phyloP scores from a whole-genome alignment of 2,329 filamentous ascomycete species.

The Mariannaea elegans region DNA sequence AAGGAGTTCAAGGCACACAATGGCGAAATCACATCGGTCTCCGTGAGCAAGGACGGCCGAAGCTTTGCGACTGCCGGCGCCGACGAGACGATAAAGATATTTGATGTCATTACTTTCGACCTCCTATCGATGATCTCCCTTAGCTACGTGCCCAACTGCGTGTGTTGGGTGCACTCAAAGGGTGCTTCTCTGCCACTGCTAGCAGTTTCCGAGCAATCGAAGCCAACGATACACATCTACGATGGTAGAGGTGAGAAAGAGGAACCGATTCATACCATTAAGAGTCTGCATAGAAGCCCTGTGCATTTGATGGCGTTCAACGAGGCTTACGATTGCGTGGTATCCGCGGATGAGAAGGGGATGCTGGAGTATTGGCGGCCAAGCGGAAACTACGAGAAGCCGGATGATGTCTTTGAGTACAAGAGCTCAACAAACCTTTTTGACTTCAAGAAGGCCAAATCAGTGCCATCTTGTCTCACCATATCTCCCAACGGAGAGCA shows the following conservation, averaged over 20 bases:
- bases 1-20: conserved; percentile 96
- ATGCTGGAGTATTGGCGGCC: conserved; percentile 99
- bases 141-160: conserved; percentile 75
- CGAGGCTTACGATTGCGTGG: conserved; percentile 84
- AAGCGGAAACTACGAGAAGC: conserved; percentile 83
- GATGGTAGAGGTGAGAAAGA: conserved; percentile 87
- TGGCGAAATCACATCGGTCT: conserved; percentile 84
- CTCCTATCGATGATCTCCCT: conserved; percentile 84
- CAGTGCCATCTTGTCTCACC: conserved; percentile 80
- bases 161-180: conserved; percentile 92
- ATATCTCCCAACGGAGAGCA: conserved; percentile 87
- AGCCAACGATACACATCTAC: conserved; percentile 80
- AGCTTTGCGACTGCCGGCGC: conserved; percentile 90
- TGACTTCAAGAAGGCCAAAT: conserved; percentile 96
- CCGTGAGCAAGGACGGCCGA: conserved; percentile 86
- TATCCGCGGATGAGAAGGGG: conserved; percentile 87
- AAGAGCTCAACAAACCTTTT: conserved; percentile 96
- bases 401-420: conserved; percentile 88
- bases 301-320: conserved; percentile 92
- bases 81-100: conserved; percentile 83
- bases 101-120: conserved; percentile 87
- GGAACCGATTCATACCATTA: conserved; percentile 79
- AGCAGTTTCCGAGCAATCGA: conserved; percentile 80
- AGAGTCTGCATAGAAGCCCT: conserved; percentile 80
- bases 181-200: conserved; percentile 89